phyloP scores from a whole-genome alignment of 1,139 yeast genomes.

The Trichomonascaceae sp. region DNA sequence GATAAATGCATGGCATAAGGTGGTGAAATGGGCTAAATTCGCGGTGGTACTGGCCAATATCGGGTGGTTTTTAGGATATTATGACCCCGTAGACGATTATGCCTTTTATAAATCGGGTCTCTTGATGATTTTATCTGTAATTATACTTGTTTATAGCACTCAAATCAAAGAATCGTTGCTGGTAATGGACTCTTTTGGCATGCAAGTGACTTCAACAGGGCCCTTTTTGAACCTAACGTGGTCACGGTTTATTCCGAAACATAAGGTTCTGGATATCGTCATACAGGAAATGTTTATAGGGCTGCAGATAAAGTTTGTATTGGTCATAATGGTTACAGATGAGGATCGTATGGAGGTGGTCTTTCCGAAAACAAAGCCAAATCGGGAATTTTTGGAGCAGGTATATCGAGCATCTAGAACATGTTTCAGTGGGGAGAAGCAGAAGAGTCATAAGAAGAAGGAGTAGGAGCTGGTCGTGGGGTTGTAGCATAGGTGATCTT shows the following conservation, averaged over 20 bases:
- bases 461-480: not conserved
- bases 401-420: slow-evolving; percentile 25
- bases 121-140: slow-evolving; percentile 2
- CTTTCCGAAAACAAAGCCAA: slow-evolving; percentile 38
- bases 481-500: too few relatives aligned
- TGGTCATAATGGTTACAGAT: slow-evolving; percentile 44
- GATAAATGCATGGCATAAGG: slow-evolving; percentile 6
- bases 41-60: slow-evolving; percentile 2
- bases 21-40: slow-evolving; percentile 2
- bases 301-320: slow-evolving; percentile 48
- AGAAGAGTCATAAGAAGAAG: not conserved
- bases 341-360: slow-evolving; percentile 37
- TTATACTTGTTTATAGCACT: slow-evolving; percentile 14
- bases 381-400: slow-evolving; percentile 21
- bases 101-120: slow-evolving; percentile 2
- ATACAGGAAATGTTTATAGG: slow-evolving; percentile 56
- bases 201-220: slow-evolving; percentile 27
- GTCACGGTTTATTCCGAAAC: slow-evolving; percentile 40
- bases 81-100: not conserved
- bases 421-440: slow-evolving; percentile 16
- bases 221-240: slow-evolving; percentile 18
- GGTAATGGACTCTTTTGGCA: slow-evolving; percentile 29
- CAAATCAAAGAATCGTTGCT: slow-evolving; percentile 20
- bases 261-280: slow-evolving; percentile 48
- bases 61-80: not conserved